Evolutionary conservation across 768 basidiomycete genomes (phyloP).

Genomic region (Arthromyces matolae): DNA sequence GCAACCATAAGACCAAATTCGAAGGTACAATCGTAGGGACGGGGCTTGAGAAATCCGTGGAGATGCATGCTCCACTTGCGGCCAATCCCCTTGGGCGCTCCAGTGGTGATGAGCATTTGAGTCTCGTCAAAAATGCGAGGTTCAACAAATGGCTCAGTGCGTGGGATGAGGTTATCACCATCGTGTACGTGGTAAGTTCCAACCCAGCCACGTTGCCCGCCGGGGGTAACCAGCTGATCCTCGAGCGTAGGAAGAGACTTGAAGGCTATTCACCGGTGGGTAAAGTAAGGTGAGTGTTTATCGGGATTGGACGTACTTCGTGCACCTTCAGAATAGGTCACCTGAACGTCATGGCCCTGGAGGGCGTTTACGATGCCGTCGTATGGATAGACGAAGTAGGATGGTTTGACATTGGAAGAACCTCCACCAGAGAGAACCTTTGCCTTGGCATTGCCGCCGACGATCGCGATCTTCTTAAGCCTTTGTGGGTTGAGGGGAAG

Average conservation of each 20-base stretch:
- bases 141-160: slow-evolving; percentile 40
- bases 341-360: slow-evolving; percentile 43
- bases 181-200: slow-evolving; percentile 59
- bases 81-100: slow-evolving; percentile 56
- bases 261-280: slow-evolving; percentile 41
- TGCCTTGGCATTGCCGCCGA: slow-evolving; percentile 71
- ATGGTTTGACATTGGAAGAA: slow-evolving; percentile 67
- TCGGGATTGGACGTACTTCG: slow-evolving; percentile 39
- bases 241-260: slow-evolving; percentile 67
- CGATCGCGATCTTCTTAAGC: slow-evolving; percentile 68
- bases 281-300: neutral
- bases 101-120: slow-evolving; percentile 56
- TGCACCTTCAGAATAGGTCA: slow-evolving; percentile 71
- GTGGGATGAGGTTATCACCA: slow-evolving; percentile 46
- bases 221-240: slow-evolving; percentile 54
- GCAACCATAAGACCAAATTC: slow-evolving; percentile 69
- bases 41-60: slow-evolving; percentile 55
- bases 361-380: slow-evolving; percentile 69
- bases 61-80: slow-evolving; percentile 59
- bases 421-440: slow-evolving; percentile 65
- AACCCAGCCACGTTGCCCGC: slow-evolving; percentile 65
- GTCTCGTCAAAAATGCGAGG: slow-evolving; percentile 58
- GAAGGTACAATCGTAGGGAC: slow-evolving; percentile 52
- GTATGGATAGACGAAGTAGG: slow-evolving; percentile 74
- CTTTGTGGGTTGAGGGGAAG: slow-evolving; percentile 48